These are phyloP conservation scores for Lentinula boryana DNA, from an alignment of 768 basidiomycete species.

Conservation along the genomic window DNA sequence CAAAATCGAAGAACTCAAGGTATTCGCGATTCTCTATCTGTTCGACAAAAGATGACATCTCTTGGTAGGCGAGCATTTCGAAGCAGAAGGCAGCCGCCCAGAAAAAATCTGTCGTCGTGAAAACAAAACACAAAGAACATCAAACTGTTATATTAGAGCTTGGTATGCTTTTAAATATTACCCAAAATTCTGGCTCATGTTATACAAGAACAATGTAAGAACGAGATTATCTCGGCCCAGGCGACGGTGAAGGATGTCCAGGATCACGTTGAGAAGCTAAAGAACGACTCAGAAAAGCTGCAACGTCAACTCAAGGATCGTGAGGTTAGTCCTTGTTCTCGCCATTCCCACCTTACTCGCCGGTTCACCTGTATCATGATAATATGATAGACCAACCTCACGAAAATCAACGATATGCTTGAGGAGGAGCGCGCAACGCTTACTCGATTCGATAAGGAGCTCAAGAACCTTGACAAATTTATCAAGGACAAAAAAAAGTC, in stretches of 20 bases:
- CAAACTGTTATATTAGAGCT: conserved; percentile 85
- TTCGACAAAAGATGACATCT: neutral
- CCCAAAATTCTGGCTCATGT: neutral
- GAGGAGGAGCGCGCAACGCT: conserved; percentile 85
- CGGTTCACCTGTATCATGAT: neutral
- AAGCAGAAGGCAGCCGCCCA: conserved; percentile 78
- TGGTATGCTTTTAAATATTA: conserved; percentile 41
- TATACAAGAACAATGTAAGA: conserved; percentile 69
- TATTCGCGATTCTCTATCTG: conserved; percentile 19
- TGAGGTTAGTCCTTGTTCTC: conserved; percentile 29
- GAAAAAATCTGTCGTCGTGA: conserved; percentile 76
- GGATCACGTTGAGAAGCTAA: conserved; percentile 44
- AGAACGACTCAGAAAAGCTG: conserved; percentile 59
- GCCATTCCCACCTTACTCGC: neutral
- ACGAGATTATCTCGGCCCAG: conserved; percentile 57
- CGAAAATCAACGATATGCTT: conserved; percentile 64
- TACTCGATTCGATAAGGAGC: conserved; percentile 81
- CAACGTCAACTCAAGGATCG: conserved; percentile 37
- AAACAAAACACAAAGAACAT: conserved; percentile 83
- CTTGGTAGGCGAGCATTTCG: conserved; percentile 61
- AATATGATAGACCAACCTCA: conserved; percentile 40
- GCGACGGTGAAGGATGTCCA: conserved; percentile 34
- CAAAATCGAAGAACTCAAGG: conserved; percentile 92
- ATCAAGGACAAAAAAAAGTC: conserved; percentile 79
- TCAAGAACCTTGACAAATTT: conserved; percentile 74